Percentiles rank a stretch among this genome's conserved stretches.
These are phyloP conservation scores for Peziza echinospora DNA, from an alignment of 495 filamentous ascomycete species.

Conservation along the genomic window DNA sequence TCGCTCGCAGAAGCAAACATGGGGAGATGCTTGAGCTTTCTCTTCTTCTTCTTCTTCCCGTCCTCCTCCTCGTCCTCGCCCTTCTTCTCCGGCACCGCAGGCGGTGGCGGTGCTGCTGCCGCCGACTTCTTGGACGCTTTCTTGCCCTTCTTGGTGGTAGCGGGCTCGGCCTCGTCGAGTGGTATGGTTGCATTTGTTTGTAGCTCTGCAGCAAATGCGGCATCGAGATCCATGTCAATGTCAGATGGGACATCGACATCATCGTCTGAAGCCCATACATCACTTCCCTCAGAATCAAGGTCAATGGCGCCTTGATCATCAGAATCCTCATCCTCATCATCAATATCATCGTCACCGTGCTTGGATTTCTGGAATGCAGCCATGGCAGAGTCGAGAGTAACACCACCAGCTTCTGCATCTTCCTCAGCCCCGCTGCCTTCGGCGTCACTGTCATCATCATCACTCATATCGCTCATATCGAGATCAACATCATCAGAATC, in stretches of 20 bases:
- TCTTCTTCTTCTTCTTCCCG: slow-evolving; percentile 41
- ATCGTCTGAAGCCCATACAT: slow-evolving; percentile 31
- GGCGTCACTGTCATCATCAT: slow-evolving; percentile 28
- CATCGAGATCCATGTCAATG: slow-evolving; percentile 22
- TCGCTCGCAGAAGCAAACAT: slow-evolving; percentile 86
- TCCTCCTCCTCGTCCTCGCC: slow-evolving; percentile 19
- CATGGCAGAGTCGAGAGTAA: slow-evolving; percentile 18
- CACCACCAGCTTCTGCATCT: slow-evolving; percentile 24
- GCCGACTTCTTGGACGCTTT: no score
- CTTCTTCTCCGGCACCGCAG: slow-evolving; percentile 13
- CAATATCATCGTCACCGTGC: slow-evolving; percentile 23
- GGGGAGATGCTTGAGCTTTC: slow-evolving; percentile 71
- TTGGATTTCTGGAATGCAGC: slow-evolving; percentile 22
- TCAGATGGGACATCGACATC: slow-evolving; percentile 35
- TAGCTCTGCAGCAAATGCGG: slow-evolving; percentile 21
- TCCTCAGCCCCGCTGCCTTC: slow-evolving; percentile 29
- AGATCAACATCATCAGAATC: slow-evolving; percentile 31
- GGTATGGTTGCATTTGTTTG: slow-evolving; percentile 7
- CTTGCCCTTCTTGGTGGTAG: slow-evolving; percentile 12
- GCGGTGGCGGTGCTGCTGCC: slow-evolving; percentile 1
- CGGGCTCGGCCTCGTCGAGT: slow-evolving; percentile 12
- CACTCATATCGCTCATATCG: slow-evolving; percentile 24
- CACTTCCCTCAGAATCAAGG: slow-evolving; percentile 27
- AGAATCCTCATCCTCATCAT: slow-evolving; percentile 28
- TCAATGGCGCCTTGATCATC: slow-evolving; percentile 19